These are phyloP conservation scores for Gossypium sturtianum DNA, from an alignment of 345 rosid genomes.

Conservation along the genomic window DNA sequence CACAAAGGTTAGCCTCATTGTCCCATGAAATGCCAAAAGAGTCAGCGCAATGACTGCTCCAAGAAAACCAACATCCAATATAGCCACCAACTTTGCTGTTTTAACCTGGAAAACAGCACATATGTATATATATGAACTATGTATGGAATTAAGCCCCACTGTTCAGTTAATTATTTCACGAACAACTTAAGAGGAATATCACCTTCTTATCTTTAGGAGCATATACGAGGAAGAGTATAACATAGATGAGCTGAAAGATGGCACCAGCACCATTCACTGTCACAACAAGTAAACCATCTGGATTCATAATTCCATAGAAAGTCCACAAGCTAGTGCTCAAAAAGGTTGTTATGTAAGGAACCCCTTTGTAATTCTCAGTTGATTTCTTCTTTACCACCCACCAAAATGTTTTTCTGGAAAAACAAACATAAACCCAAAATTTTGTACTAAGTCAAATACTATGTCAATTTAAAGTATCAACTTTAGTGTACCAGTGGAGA, in stretches of 20 bases:
- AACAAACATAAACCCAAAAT: not conserved
- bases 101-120: conserved; percentile 28
- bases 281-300: conserved; percentile 40
- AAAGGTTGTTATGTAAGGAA: conserved; percentile 52
- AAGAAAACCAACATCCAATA: conserved; percentile 45
- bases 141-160: not conserved
- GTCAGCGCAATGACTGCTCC: conserved; percentile 39
- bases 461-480: too few relatives aligned
- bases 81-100: conserved; percentile 32
- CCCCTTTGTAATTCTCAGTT: conserved; percentile 47
- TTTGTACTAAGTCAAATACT: not conserved
- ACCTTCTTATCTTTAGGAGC: conserved; percentile 48
- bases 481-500: not conserved
- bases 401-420: conserved; percentile 39
- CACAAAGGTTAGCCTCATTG: conserved; percentile 29
- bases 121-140: not conserved
- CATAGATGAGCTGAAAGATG: conserved; percentile 39
- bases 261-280: conserved; percentile 52
- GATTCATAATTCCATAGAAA: conserved; percentile 54
- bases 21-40: conserved; percentile 37
- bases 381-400: conserved; percentile 46
- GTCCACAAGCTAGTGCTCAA: conserved; percentile 57
- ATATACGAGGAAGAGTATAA: conserved; percentile 38
- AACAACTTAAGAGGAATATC: not conserved
- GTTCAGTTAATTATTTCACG: not conserved